Evolutionary conservation across 345 rosid species (phyloP).

Genomic region (Arabidopsis suecica): DNA sequence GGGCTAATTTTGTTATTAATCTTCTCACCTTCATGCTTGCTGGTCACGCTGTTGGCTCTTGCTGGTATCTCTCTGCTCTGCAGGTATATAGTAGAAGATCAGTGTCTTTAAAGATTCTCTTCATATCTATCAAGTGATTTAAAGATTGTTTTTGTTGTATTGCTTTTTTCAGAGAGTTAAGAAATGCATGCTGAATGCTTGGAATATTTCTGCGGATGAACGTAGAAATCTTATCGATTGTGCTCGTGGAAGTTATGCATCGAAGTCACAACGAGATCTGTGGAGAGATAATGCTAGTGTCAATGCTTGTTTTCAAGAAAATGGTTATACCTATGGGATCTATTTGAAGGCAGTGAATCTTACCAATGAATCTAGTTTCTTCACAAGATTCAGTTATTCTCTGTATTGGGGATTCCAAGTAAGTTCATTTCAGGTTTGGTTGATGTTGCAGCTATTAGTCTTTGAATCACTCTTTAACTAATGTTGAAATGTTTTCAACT

Average conservation of each 20-base stretch:
- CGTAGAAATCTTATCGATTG: slow-evolving; percentile 66
- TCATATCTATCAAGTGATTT: background rate
- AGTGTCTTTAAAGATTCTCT: background rate
- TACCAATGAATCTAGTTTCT: slow-evolving; percentile 45
- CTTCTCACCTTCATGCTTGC: slow-evolving; percentile 73
- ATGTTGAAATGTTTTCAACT: background rate
- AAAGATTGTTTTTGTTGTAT: background rate
- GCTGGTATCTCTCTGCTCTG: slow-evolving; percentile 86
- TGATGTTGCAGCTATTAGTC: background rate
- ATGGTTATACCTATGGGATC: slow-evolving; percentile 63
- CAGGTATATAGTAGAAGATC: slow-evolving; percentile 57
- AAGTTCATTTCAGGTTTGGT: slow-evolving; percentile 14
- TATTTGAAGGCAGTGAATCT: slow-evolving; percentile 60
- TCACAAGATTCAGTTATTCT: slow-evolving; percentile 69
- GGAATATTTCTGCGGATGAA: slow-evolving; percentile 17
- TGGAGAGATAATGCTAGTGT: slow-evolving; percentile 55
- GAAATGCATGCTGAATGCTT: slow-evolving; percentile 73
- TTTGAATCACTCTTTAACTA: background rate
- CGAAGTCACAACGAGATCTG: background rate
- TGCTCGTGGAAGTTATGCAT: slow-evolving; percentile 21
- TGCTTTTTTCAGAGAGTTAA: slow-evolving; percentile 72
- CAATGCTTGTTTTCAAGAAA: slow-evolving; percentile 54
- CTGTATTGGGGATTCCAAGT: slow-evolving; percentile 98
- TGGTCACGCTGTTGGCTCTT: slow-evolving; percentile 78
- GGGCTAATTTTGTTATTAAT: slow-evolving; percentile 84